phyloP scores from a whole-genome alignment of 768 basidiomycete species.

The Paxillus ammoniavirescens region DNA sequence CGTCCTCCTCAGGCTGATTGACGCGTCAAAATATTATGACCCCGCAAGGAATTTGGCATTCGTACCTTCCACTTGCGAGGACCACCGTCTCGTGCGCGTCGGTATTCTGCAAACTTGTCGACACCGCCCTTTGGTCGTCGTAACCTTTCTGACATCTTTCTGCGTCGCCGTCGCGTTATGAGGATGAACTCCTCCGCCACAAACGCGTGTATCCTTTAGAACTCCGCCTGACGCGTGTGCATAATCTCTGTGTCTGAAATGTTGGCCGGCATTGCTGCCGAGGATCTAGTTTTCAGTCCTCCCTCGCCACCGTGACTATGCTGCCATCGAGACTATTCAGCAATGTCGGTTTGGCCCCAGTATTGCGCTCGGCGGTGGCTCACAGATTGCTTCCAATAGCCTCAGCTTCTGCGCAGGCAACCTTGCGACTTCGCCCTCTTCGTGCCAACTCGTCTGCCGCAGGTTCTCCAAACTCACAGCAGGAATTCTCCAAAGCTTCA shows the following conservation, averaged over 20 bases:
- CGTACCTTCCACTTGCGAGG: slow-evolving; percentile 57
- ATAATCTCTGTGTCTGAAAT: background rate
- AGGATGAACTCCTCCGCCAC: slow-evolving; percentile 17
- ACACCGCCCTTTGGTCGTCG: slow-evolving; percentile 20
- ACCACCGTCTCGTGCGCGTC: slow-evolving; percentile 59
- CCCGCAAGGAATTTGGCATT: background rate
- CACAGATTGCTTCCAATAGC: slow-evolving; percentile 37
- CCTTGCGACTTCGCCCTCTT: slow-evolving; percentile 30
- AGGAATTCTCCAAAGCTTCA: slow-evolving; percentile 15
- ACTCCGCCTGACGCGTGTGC: slow-evolving; percentile 15
- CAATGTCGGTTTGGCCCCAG: slow-evolving; percentile 43
- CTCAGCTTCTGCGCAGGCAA: slow-evolving; percentile 33
- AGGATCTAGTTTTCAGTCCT: background rate
- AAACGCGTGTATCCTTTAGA: slow-evolving; percentile 24
- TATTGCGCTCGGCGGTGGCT: slow-evolving; percentile 40
- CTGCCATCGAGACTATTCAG: slow-evolving; percentile 46
- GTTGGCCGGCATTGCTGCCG: slow-evolving; percentile 13
- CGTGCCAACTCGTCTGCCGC: slow-evolving; percentile 20
- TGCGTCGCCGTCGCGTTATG: background rate
- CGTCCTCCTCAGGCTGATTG: slow-evolving; percentile 52
- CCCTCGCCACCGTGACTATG: slow-evolving; percentile 28
- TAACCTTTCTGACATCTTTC: slow-evolving; percentile 26
- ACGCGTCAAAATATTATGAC: slow-evolving; percentile 22
- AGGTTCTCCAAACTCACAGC: background rate
- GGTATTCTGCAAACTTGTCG: slow-evolving; percentile 59